Evolutionary conservation across 371 early-diverging fungal genomes (phyloP).

Genomic region (Haplosporangium sp.): DNA sequence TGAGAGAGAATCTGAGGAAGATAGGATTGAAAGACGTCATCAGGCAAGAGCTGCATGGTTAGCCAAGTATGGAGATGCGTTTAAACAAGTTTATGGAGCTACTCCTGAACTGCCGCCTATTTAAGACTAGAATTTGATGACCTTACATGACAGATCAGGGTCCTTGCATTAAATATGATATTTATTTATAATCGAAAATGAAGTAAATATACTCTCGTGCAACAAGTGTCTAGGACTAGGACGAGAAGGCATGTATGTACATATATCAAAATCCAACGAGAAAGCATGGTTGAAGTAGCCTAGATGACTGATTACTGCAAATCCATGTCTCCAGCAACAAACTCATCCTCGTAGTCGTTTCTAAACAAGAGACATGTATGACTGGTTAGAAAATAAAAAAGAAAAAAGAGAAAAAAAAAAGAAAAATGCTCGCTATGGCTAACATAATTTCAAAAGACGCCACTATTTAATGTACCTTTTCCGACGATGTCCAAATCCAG

Average conservation of each 20-base stretch:
- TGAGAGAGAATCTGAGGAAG: constrained; percentile 30
- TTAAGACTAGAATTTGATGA: not conserved
- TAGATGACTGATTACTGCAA: constrained; percentile 13
- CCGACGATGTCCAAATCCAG: constrained; percentile 39
- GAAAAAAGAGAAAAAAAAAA: not conserved
- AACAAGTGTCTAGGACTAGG: too few species aligned
- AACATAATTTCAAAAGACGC: too few species aligned
- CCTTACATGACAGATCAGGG: too few species aligned
- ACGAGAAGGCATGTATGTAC: too few species aligned
- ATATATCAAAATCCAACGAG: not conserved
- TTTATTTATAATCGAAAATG: not conserved
- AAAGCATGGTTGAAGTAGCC: not conserved
- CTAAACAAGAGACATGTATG: not conserved
- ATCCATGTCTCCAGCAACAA: constrained; percentile 53
- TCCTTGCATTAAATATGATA: too few species aligned
- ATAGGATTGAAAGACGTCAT: constrained; percentile 39
- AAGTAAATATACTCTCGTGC: too few species aligned
- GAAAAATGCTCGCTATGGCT: too few species aligned
- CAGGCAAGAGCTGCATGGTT: constrained; percentile 40
- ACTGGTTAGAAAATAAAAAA: not conserved
- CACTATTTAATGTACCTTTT: constrained; percentile 22
- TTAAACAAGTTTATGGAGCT: constrained; percentile 50
- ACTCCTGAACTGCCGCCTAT: constrained; percentile 40
- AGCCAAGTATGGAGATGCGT: constrained; percentile 50
- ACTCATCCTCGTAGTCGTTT: constrained; percentile 33